Conservation (phyloP, 257 asterid species). For the Ophiorrhiza pumila region DNA sequence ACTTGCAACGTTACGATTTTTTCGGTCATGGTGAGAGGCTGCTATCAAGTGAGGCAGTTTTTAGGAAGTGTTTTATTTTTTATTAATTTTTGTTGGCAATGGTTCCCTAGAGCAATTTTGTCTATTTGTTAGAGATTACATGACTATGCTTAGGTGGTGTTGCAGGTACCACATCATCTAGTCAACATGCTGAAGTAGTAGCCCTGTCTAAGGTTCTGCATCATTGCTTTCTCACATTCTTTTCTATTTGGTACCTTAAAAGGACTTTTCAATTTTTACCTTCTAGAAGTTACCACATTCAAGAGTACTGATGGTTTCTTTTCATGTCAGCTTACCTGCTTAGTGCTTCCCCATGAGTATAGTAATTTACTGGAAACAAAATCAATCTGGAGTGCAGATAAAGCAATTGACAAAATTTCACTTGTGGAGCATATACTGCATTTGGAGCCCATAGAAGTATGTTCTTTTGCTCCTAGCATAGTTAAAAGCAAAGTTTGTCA, state of each 20-base stretch:
- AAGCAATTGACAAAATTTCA: conserved; percentile 54
- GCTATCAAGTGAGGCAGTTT: not conserved
- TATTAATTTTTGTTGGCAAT: not conserved
- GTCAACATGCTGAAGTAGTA: conserved; percentile 67
- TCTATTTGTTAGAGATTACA: not conserved
- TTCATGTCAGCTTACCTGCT: conserved; percentile 79
- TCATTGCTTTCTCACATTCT: not conserved
- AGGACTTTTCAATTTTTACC: conserved; percentile 8
- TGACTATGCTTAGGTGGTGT: conserved; percentile 16
- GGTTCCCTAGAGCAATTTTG: not conserved
- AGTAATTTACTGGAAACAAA: conserved; percentile 51
- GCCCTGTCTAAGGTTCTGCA: conserved; percentile 71
- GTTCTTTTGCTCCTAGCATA: conserved; percentile 18
- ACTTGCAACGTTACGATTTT: conserved; percentile 61
- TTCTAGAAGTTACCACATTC: not conserved
- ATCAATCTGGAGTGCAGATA: conserved; percentile 89
- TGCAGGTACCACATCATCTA: conserved; percentile 61
- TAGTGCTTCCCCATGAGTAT: conserved; percentile 72
- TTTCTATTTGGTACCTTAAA: not conserved
- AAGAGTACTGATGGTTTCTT: conserved; percentile 2
- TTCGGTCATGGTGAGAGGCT: conserved; percentile 83
- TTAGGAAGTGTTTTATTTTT: not conserved
- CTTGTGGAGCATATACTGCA: conserved; percentile 79
- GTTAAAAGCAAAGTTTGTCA: not conserved
- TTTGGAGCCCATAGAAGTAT: conserved; percentile 82